Evolutionary conservation across 225 moss, liverwort and hornwort species (phyloP).

Genomic region (Bryum argenteum): DNA sequence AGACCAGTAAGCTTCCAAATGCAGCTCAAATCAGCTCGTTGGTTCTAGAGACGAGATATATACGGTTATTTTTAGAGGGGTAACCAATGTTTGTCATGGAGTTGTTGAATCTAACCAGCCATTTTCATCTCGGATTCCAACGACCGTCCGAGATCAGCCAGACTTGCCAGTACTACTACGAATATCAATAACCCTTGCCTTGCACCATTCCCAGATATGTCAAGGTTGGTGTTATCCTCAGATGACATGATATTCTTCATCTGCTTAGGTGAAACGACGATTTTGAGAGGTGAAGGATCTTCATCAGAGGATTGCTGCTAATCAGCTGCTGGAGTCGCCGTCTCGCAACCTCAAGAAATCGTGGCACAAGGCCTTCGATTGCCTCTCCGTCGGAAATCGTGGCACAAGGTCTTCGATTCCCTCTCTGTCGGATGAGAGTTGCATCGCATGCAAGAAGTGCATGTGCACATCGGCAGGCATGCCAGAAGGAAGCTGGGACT

Average conservation of each 20-base stretch:
- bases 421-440: constrained; percentile 72
- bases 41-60: no score
- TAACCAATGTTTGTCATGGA: no score
- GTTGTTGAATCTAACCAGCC: constrained; percentile 55
- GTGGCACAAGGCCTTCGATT: constrained; percentile 54
- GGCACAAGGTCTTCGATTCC: constrained; percentile 59
- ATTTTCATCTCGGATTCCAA: constrained; percentile 76
- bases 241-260: constrained; percentile 55
- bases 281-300: constrained; percentile 68
- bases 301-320: constrained; percentile 62
- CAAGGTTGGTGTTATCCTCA: constrained; percentile 52
- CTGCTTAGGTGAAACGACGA: constrained; percentile 59
- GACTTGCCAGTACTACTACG: constrained; percentile 61
- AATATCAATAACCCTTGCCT: constrained; percentile 59
- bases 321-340: constrained; percentile 67
- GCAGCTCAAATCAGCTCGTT: no score
- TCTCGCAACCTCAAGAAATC: constrained; percentile 58
- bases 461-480: constrained; percentile 76
- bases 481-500: constrained; percentile 74
- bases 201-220: constrained; percentile 39
- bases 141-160: constrained; percentile 71
- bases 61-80: no score
- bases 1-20: no score
- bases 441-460: constrained; percentile 64
- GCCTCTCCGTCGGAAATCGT: constrained; percentile 76